Evolutionary conservation across 2,329 filamentous ascomycete species (phyloP).

Genomic region (Pseudogymnoascus pannorum): DNA sequence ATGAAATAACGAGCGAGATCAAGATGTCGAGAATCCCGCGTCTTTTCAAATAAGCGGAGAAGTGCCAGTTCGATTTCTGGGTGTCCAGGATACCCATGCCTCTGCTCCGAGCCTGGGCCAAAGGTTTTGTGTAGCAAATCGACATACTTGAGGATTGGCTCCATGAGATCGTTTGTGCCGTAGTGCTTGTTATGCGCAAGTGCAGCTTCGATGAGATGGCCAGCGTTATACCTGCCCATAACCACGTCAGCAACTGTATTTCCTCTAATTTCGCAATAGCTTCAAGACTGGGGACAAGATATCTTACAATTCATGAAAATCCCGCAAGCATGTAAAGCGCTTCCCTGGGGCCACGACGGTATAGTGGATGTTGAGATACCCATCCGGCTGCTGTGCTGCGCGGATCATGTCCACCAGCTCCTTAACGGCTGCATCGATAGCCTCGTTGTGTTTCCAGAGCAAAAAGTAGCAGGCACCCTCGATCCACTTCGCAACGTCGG

Average conservation of each 20-base stretch:
- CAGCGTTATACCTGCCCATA: slow-evolving; percentile 45
- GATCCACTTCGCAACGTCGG: slow-evolving; percentile 52
- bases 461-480: slow-evolving; percentile 55
- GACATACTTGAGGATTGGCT: slow-evolving; percentile 48
- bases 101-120: slow-evolving; percentile 41
- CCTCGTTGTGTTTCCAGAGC: slow-evolving; percentile 33
- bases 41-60: slow-evolving; percentile 37
- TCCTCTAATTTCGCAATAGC: background rate
- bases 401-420: slow-evolving; percentile 53
- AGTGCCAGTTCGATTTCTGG: slow-evolving; percentile 47
- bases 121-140: slow-evolving; percentile 44
- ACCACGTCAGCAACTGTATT: background rate
- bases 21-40: slow-evolving; percentile 32
- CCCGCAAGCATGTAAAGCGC: slow-evolving; percentile 50
- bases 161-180: slow-evolving; percentile 43
- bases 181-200: slow-evolving; percentile 48
- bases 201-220: slow-evolving; percentile 55
- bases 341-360: slow-evolving; percentile 49
- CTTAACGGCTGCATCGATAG: slow-evolving; percentile 43
- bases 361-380: slow-evolving; percentile 57
- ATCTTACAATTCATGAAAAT: slow-evolving; percentile 52
- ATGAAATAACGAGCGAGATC: slow-evolving; percentile 50
- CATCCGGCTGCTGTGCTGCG: slow-evolving; percentile 49
- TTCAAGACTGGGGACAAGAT: slow-evolving; percentile 17
- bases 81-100: slow-evolving; percentile 54